A percentile compares a stretch with the other conserved stretches of the same genome.
phyloP scores from a whole-genome alignment of 169 alveolate genomes.

The Cryptosporidium felis region DNA sequence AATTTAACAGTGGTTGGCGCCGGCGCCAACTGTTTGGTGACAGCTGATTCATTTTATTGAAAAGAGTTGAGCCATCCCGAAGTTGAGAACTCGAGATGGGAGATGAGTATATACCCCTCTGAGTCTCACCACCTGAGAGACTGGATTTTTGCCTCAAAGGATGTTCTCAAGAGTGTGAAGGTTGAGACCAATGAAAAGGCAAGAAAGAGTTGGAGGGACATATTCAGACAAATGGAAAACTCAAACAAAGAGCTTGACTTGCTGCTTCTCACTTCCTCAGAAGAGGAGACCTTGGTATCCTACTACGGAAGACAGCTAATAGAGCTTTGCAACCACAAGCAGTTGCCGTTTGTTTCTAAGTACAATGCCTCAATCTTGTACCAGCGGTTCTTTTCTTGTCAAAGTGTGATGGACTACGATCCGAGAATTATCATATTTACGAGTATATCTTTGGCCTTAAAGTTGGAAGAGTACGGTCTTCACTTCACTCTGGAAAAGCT shows the following conservation, averaged over 20 bases:
- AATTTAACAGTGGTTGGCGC: too few species aligned
- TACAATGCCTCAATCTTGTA: constrained; percentile 70
- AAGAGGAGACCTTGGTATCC: constrained; percentile 36
- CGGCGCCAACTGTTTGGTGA: too few species aligned
- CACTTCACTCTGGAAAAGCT: constrained; percentile 61
- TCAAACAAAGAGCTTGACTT: background rate
- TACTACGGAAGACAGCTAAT: constrained; percentile 51
- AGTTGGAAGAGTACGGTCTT: constrained; percentile 76
- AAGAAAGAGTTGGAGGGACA: constrained; percentile 31
- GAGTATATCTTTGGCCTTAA: constrained; percentile 75
- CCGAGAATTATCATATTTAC: constrained; percentile 78
- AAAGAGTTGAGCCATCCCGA: too few species aligned
- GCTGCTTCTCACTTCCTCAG: constrained; percentile 20
- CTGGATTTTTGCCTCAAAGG: constrained; percentile 47
- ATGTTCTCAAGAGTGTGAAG: background rate
- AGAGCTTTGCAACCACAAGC: constrained; percentile 57
- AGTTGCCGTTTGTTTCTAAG: constrained; percentile 45
- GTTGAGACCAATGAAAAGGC: constrained; percentile 17
- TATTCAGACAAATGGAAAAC: background rate
- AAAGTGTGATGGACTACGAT: constrained; percentile 76
- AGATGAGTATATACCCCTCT: constrained; percentile 4
- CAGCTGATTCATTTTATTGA: too few species aligned
- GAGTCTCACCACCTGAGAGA: constrained; percentile 55
- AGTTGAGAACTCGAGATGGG: background rate
- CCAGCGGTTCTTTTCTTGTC: constrained; percentile 73